Evolutionary conservation across 495 filamentous ascomycete genomes (phyloP), one percentile per base, ranked within the genome.

Genomic region (Lasiosphaeriaceae sp.): DNA sequence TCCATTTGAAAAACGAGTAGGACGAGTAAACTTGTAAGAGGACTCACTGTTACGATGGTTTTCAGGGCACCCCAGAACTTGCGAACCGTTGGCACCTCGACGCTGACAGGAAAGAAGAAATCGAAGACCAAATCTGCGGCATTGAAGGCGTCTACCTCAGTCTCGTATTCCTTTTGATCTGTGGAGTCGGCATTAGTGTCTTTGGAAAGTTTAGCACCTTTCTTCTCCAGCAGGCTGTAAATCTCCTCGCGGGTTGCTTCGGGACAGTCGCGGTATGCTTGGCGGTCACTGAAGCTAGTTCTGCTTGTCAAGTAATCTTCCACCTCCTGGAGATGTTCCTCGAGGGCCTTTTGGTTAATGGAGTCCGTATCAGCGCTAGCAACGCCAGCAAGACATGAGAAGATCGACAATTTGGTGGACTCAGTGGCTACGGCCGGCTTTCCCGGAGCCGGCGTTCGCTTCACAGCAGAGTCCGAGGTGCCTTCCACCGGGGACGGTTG

Each of bases 61-160:
- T 58, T 34, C 12, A 76, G 37, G 11, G 67, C 68, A 22, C 70
- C 70, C 71, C 74, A 75, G 53, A 65, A 76, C 45, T 71, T 71
- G 2, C 55, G 46, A 3, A 62, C 57, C 5, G 67, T 71, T 0
- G 67, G 60, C 1, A 57, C 61, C 35, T 62, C 45, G 2, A 41
- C 26, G 20, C 51, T 48, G 11, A 12, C 4, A 11, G 72, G 70
- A 9, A 75, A 58, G 37, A 76, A 76, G 53, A 72, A 74, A 2
- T 53, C 56, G 54, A 74, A 72, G 1, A 74, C 9, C 14, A 56
- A 41, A 16, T 74, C 68, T 6, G 68, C 66, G 11, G 56, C 57
- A 52, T 67, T 71, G 46, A 31, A 31, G 9, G 9, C 3, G 26
- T 9, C 26, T 3, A 31, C 4, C 26, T 31, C 4, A 31, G 26